phyloP scores from a whole-genome alignment of 805 yeast genomes.

The Saccharomycopsis fibuligera region DNA sequence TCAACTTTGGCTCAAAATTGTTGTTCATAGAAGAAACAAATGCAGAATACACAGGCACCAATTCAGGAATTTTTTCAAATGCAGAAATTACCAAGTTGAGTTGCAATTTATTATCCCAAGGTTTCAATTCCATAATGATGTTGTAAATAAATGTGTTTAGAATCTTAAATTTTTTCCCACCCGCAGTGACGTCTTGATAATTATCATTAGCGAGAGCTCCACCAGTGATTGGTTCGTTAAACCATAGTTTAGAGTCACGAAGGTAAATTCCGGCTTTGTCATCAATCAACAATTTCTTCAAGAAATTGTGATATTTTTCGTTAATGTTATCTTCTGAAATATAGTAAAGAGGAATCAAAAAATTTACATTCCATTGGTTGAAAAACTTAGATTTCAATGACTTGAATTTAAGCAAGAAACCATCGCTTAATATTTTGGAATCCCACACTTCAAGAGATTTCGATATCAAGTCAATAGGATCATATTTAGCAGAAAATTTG shows the following conservation, averaged over 20 bases:
- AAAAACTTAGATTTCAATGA: constrained; percentile 63
- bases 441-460: constrained; percentile 43
- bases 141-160: constrained; percentile 65
- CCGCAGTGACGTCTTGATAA: constrained; percentile 42
- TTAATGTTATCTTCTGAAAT: constrained; percentile 33
- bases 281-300: constrained; percentile 45
- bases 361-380: constrained; percentile 66
- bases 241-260: constrained; percentile 48
- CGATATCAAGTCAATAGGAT: constrained; percentile 38
- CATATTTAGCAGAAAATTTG: constrained; percentile 52
- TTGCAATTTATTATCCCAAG: constrained; percentile 72
- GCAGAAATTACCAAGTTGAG: constrained; percentile 46
- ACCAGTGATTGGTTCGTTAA: constrained; percentile 24
- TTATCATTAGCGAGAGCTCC: constrained; percentile 23
- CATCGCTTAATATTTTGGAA: constrained; percentile 49
- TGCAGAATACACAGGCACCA: constrained; percentile 63
- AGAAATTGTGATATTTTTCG: constrained; percentile 37
- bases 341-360: constrained; percentile 47
- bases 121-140: constrained; percentile 59
- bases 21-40: constrained; percentile 57
- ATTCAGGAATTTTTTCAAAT: constrained; percentile 53
- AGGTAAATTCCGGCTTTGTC: constrained; percentile 40
- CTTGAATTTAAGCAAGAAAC: constrained; percentile 47
- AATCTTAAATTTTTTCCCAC: constrained; percentile 47
- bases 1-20: constrained; percentile 64